Evolutionary conservation across 805 yeast genomes (phyloP).

Genomic region (Saccharomycopsis microspora): DNA sequence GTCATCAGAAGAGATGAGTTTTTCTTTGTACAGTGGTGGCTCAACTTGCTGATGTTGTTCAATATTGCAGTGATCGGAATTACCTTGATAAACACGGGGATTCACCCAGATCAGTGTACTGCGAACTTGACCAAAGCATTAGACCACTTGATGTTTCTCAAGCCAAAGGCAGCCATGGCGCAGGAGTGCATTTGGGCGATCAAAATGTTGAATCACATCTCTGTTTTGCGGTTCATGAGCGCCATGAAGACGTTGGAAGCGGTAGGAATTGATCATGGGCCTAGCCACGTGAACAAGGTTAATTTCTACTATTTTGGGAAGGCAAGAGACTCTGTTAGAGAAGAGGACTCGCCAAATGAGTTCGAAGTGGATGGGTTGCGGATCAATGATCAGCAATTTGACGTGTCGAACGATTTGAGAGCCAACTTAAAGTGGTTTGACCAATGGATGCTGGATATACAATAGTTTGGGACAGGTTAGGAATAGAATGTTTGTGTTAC

Average conservation of each 20-base stretch:
- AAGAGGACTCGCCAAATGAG: background rate
- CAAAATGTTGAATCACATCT: constrained; percentile 41
- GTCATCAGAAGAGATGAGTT: background rate
- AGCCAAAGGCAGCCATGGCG: background rate
- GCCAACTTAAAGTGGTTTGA: background rate
- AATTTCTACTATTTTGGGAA: constrained; percentile 36
- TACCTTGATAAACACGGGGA: constrained; percentile 33
- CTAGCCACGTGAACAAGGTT: constrained; percentile 36
- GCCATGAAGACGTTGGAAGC: constrained; percentile 26
- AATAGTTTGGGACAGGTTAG: too few species aligned
- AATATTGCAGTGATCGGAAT: constrained; percentile 32
- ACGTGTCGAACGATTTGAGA: background rate
- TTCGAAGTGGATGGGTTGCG: background rate
- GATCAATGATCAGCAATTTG: background rate
- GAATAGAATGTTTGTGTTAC: too few species aligned
- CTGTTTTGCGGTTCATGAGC: constrained; percentile 33
- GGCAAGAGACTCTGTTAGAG: constrained; percentile 23
- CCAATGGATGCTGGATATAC: background rate
- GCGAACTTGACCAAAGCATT: constrained; percentile 9
- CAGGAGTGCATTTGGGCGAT: constrained; percentile 38
- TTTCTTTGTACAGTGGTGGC: constrained; percentile 39
- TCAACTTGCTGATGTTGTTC: constrained; percentile 32
- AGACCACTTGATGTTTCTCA: background rate
- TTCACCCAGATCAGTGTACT: constrained; percentile 12
- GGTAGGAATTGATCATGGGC: constrained; percentile 43